Evolutionary conservation across 202 grass and related monocot genomes (phyloP), one percentile per base, ranked within the genome.

Genomic region (Schoenoplectus triqueter): DNA sequence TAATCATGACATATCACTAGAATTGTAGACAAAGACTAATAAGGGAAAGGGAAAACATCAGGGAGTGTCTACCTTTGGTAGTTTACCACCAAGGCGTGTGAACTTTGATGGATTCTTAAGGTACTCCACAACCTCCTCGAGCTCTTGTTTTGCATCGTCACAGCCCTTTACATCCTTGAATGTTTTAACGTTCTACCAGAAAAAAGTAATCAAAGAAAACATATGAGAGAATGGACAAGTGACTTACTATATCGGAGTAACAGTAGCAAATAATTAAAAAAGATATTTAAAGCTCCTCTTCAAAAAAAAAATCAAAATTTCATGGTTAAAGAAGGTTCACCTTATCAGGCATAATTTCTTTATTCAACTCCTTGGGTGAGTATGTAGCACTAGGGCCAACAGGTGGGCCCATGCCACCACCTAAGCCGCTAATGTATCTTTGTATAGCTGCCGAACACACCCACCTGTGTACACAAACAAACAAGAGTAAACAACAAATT

Each of bases 131-230:
- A 99, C 92, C 80, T 99, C 97, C 79, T 99, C 90, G 57, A 99
- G 97, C 87, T 99, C 97, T 91, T 94, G 88, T 90, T 99, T 99
- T 78, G 97, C 97, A 85, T 99, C 97, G 85, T 99, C 97, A 84
- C 97, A 99, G 51, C 97, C 97, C 85, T 99, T 99, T 75, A 99
- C 97, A 81, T 99, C 93, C 88, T 96, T 99, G 87, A 99, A 99
- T 84, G 97, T 99, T 82, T 99, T 99, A 42, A 90, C 90, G 85
- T 96, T 96, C 93, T 99, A 88, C 71, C 71, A 47, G 54, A 74
- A 71, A 64, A 15, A 73, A 51, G 20, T 44, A 18, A 10, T 17
- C 64, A 40, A 72, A 20, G 59, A 13, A 42, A 83, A 61, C 56
- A 44, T 13, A 45, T 66, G 1, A 67, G 75, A 77, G 15, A 78